Conservation (phyloP, 495 filamentous ascomycete species). For the Lindgomyces ingoldianus region DNA sequence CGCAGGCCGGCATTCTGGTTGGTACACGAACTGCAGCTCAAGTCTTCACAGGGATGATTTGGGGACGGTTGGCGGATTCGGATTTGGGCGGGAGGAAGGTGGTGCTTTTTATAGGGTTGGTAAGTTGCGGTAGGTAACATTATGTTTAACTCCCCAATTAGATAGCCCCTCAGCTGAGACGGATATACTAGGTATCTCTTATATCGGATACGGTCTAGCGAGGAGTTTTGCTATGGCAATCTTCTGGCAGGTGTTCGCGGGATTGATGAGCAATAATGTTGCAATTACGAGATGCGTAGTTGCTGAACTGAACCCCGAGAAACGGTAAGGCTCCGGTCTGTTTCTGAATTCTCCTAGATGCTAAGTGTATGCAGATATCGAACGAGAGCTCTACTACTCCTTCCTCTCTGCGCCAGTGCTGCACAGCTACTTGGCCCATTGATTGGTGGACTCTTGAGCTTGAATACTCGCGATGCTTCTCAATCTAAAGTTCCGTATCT, state of each 20-base stretch:
- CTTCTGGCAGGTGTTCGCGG: slow-evolving; percentile 17
- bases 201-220: slow-evolving; percentile 20
- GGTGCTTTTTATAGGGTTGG: slow-evolving; percentile 15
- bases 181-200: not conserved
- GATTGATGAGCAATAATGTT: slow-evolving; percentile 13
- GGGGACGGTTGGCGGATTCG: slow-evolving; percentile 21
- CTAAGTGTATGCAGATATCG: slow-evolving; percentile 12
- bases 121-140: not conserved
- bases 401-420: slow-evolving; percentile 17
- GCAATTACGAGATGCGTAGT: slow-evolving; percentile 17
- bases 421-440: slow-evolving; percentile 17
- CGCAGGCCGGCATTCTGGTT: slow-evolving; percentile 22
- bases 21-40: slow-evolving; percentile 15
- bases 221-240: not conserved
- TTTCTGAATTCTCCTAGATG: not conserved
- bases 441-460: slow-evolving; percentile 16
- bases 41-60: slow-evolving; percentile 18
- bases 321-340: not conserved
- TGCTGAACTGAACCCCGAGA: slow-evolving; percentile 24
- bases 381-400: slow-evolving; percentile 8
- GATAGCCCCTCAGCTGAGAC: no score
- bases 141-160: not conserved
- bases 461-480: not conserved
- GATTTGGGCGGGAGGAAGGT: slow-evolving; percentile 8
- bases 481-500: slow-evolving; percentile 5